These are phyloP conservation scores for Termitomyces sp. DNA, from an alignment of 768 basidiomycete genomes.

Conservation along the genomic window DNA sequence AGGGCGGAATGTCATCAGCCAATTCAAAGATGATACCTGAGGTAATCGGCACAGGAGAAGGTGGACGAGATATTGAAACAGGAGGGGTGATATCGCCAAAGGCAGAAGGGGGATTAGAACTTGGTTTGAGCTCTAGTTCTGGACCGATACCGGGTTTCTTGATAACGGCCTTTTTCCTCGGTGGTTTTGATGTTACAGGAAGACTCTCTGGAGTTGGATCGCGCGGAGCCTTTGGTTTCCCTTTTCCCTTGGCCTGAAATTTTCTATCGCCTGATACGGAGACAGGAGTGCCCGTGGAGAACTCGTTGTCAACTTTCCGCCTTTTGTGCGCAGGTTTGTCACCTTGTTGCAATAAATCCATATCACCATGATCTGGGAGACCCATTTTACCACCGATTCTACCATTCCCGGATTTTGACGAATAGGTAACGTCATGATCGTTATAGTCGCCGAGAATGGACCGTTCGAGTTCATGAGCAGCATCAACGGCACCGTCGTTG, in stretches of 20 bases:
- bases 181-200: constrained; percentile 41
- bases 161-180: constrained; percentile 51
- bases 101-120: constrained; percentile 48
- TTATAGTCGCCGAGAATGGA: constrained; percentile 39
- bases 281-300: constrained; percentile 29
- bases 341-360: constrained; percentile 36
- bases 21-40: constrained; percentile 67
- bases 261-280: constrained; percentile 19
- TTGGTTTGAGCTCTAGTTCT: constrained; percentile 46
- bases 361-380: constrained; percentile 52
- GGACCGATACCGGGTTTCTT: constrained; percentile 51
- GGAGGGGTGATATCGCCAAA: constrained; percentile 66
- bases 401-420: constrained; percentile 33
- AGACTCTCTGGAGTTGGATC: constrained; percentile 58
- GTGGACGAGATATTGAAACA: constrained; percentile 52
- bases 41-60: constrained; percentile 55
- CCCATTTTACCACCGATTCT: constrained; percentile 46
- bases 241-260: constrained; percentile 40
- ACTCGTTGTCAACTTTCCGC: constrained; percentile 48
- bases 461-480: constrained; percentile 51
- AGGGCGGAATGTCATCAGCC: constrained; percentile 60
- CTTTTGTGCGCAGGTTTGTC: constrained; percentile 46
- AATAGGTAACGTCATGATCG: constrained; percentile 11
- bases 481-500: constrained; percentile 42
- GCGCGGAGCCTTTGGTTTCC: constrained; percentile 44